Evolutionary conservation across 2,329 filamentous ascomycete genomes (phyloP).

Genomic region (Aspergillus brasiliensis): DNA sequence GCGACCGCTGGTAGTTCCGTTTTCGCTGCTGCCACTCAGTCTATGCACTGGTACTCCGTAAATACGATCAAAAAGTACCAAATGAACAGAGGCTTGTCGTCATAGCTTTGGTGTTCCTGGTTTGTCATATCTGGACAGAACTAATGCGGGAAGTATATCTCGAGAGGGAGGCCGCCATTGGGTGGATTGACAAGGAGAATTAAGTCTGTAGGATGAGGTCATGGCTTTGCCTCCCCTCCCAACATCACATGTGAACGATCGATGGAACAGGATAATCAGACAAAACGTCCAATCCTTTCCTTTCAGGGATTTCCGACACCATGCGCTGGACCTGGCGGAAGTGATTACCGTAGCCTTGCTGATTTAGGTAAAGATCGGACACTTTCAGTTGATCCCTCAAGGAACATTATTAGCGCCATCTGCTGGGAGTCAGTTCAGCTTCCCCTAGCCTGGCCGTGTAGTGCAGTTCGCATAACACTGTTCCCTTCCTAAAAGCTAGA

Average conservation of each 20-base stretch:
- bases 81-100: slow-evolving; percentile 5
- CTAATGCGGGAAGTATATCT: not conserved
- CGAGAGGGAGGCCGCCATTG: not conserved
- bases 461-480: not conserved
- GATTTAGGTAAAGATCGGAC: slow-evolving; percentile 17
- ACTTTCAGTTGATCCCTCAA: slow-evolving; percentile 13
- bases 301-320: slow-evolving; percentile 1
- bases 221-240: not conserved
- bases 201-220: slow-evolving; percentile 1
- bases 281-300: not conserved
- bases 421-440: not conserved
- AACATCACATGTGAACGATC: slow-evolving; percentile 9
- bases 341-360: slow-evolving; percentile 8
- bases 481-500: not conserved
- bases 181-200: not conserved
- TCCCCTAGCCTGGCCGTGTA: not conserved
- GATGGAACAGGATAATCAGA: not conserved
- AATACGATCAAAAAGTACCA: not conserved
- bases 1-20: slow-evolving; percentile 24
- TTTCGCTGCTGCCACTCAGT: slow-evolving; percentile 16
- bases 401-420: slow-evolving; percentile 2
- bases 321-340: slow-evolving; percentile 1
- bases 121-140: not conserved
- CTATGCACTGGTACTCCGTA: slow-evolving; percentile 23
- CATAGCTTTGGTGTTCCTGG: not conserved